Conservation (phyloP, 257 asterid species). For the Plantago elongata region DNA sequence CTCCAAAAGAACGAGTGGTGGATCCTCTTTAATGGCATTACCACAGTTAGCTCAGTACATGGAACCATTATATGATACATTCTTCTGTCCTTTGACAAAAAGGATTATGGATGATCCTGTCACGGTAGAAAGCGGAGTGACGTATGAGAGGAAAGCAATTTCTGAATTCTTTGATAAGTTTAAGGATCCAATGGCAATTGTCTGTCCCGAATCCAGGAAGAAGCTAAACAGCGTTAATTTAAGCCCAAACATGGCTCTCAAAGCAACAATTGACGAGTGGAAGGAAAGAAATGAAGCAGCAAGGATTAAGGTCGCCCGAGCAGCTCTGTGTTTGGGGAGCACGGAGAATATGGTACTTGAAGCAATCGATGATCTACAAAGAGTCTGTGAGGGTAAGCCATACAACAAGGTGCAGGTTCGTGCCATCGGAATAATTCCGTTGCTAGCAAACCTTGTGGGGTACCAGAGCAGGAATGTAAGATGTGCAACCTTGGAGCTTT, state of each 20-base stretch:
- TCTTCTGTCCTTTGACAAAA: slow-evolving; percentile 66
- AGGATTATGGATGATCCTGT: slow-evolving; percentile 79
- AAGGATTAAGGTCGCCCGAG: slow-evolving; percentile 60
- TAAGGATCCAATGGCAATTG: slow-evolving; percentile 31
- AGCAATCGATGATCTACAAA: slow-evolving; percentile 58
- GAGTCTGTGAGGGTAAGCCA: slow-evolving; percentile 40
- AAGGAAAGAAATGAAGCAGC: slow-evolving; percentile 74
- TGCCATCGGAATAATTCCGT: slow-evolving; percentile 50
- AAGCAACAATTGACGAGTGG: slow-evolving; percentile 68
- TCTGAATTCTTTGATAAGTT: slow-evolving; percentile 41
- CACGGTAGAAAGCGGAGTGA: slow-evolving; percentile 64
- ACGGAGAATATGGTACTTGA: slow-evolving; percentile 61
- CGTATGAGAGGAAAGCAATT: slow-evolving; percentile 59
- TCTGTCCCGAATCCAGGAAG: slow-evolving; percentile 59
- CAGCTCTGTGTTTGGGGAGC: slow-evolving; percentile 64
- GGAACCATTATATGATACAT: slow-evolving; percentile 70
- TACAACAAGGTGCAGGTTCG: slow-evolving; percentile 55
- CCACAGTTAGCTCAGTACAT: slow-evolving; percentile 49
- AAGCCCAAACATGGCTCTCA: slow-evolving; percentile 57
- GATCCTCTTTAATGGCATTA: slow-evolving; percentile 32
- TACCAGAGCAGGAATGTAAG: slow-evolving; percentile 52
- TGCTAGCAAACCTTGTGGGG: slow-evolving; percentile 49
- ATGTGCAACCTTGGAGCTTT: slow-evolving; percentile 35
- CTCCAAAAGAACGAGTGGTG: slow-evolving; percentile 21
- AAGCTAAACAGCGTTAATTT: slow-evolving; percentile 38